A percentile compares a stretch with the other conserved stretches of the same genome.
Evolutionary conservation across 176 grass and related monocot genomes (phyloP).

Genomic region (Oryza longistaminata): DNA sequence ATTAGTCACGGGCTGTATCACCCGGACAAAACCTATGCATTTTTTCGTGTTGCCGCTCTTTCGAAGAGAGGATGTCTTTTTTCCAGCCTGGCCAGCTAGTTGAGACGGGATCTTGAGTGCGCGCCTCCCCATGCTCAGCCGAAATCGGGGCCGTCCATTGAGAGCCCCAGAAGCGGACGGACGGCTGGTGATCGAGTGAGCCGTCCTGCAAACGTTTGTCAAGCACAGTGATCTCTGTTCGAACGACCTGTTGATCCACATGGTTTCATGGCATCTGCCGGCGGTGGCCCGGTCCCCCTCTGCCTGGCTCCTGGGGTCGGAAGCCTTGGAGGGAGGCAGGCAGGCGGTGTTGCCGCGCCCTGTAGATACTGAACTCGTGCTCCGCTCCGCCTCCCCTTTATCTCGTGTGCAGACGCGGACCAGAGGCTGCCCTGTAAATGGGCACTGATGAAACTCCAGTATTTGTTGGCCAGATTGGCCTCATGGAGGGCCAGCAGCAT

Average conservation of each 20-base stretch:
- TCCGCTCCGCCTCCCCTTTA: neutral
- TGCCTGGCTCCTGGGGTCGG: constrained; percentile 1
- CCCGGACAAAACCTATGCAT: neutral
- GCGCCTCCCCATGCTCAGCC: neutral
- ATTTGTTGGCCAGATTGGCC: neutral
- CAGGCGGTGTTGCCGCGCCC: neutral
- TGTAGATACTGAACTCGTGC: constrained; percentile 23
- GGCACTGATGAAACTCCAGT: neutral
- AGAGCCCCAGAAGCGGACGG: neutral
- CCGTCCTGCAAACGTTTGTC: constrained; percentile 8
- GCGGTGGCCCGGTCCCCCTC: constrained; percentile 8
- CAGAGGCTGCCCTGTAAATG: neutral
- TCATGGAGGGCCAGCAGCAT: neutral
- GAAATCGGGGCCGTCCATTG: neutral
- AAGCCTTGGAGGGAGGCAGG: constrained; percentile 11
- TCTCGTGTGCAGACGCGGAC: neutral
- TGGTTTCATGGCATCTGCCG: constrained; percentile 36
- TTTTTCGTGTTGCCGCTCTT: neutral
- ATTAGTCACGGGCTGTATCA: neutral
- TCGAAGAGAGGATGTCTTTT: neutral
- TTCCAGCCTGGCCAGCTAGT: neutral
- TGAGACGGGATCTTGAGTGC: neutral
- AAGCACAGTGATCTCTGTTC: constrained; percentile 1
- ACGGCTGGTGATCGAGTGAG: neutral
- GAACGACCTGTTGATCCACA: constrained; percentile 38